phyloP scores from a whole-genome alignment of 768 basidiomycete genomes.

The Trichaptum fuscoviolaceum region DNA sequence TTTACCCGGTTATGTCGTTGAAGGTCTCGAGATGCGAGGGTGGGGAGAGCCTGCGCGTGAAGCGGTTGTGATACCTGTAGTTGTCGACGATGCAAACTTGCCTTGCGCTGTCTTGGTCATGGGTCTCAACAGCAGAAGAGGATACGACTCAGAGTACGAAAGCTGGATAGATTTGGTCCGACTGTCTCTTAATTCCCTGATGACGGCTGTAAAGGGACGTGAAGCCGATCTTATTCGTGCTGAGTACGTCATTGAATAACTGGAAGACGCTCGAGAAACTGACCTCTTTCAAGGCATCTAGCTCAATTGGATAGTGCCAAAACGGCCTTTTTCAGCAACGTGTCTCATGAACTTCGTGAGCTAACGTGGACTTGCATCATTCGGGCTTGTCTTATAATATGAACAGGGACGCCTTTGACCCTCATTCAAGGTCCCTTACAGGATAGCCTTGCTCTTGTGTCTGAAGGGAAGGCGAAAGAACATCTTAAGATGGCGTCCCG shows the following conservation, averaged over 20 bases:
- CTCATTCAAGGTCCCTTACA: constrained; percentile 22
- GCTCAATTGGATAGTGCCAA: constrained; percentile 23
- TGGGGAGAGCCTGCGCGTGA: constrained; percentile 19
- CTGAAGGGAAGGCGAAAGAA: constrained; percentile 16
- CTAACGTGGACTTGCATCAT: not conserved
- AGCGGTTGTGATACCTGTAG: constrained; percentile 18
- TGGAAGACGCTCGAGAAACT: not conserved
- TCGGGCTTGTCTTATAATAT: not conserved
- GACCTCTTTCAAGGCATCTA: constrained; percentile 14
- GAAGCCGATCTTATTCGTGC: constrained; percentile 22
- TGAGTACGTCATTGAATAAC: constrained; percentile 12
- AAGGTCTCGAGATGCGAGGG: constrained; percentile 12
- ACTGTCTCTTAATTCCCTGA: constrained; percentile 13
- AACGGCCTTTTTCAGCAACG: constrained; percentile 23
- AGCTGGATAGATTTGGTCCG: constrained; percentile 19
- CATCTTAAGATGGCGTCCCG: constrained; percentile 18
- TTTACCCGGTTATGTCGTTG: constrained; percentile 13
- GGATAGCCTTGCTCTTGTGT: constrained; percentile 13
- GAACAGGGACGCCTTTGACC: constrained; percentile 21
- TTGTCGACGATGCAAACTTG: constrained; percentile 10
- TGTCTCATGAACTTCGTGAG: constrained; percentile 19
- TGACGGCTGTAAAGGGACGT: constrained; percentile 18
- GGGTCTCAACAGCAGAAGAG: constrained; percentile 21
- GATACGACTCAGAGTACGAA: constrained; percentile 18
- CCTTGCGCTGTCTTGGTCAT: constrained; percentile 20